phyloP scores from a whole-genome alignment of 352 stramenopile species.

The Elongisporangium prolatum region DNA sequence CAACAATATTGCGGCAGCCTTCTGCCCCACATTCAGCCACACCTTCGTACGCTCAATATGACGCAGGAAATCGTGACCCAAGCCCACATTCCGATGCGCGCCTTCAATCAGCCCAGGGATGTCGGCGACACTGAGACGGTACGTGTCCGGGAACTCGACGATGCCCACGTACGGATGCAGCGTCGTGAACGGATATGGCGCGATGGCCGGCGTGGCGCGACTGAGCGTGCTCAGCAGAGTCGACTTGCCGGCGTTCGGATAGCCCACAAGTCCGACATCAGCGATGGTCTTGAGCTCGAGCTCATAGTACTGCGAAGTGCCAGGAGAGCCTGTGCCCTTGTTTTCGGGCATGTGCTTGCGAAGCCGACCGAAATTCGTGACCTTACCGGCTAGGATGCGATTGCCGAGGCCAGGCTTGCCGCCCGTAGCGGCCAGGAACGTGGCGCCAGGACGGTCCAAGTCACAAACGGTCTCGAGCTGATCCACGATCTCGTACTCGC shows the following conservation, averaged over 20 bases:
- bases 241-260: slow-evolving; percentile 98
- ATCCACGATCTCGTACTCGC: slow-evolving; percentile 81
- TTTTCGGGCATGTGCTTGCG: slow-evolving; percentile 83
- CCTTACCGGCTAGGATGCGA: slow-evolving; percentile 79
- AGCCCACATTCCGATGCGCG: slow-evolving; percentile 93
- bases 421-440: slow-evolving; percentile 70
- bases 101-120: slow-evolving; percentile 88
- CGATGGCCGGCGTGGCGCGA: slow-evolving; percentile 92
- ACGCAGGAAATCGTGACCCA: slow-evolving; percentile 97
- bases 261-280: slow-evolving; percentile 97
- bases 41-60: slow-evolving; percentile 99
- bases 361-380: slow-evolving; percentile 72
- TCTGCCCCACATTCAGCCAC: neutral
- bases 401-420: slow-evolving; percentile 85
- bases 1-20: too few species aligned
- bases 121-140: slow-evolving; percentile 86
- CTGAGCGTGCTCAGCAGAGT: slow-evolving; percentile 93
- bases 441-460: slow-evolving; percentile 63
- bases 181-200: slow-evolving; percentile 97
- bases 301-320: slow-evolving; percentile 92
- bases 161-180: slow-evolving; percentile 95
- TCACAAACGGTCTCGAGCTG: slow-evolving; percentile 72
- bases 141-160: slow-evolving; percentile 94
- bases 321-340: slow-evolving; percentile 85
- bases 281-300: slow-evolving; percentile 98